Conservation (phyloP, 768 basidiomycete genomes). For the Strobilomyces confusus region DNA sequence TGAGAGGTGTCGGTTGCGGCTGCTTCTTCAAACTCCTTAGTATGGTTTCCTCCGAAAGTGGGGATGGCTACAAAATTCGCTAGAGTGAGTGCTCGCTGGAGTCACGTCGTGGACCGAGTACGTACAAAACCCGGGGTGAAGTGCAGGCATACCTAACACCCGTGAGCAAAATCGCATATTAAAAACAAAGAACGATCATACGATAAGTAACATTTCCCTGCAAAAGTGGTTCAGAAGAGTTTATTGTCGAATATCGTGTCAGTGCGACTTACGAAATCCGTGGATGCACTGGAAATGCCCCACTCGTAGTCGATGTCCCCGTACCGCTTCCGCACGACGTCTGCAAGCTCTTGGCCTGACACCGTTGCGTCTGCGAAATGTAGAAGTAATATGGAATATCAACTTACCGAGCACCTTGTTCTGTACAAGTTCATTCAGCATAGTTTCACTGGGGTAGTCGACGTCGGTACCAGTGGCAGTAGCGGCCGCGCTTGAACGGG, state of each 20-base stretch:
- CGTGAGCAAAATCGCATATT: neutral
- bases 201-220: conserved; percentile 65
- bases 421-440: conserved; percentile 58
- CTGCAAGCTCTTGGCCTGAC: conserved; percentile 63
- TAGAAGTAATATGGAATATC: neutral
- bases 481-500: conserved; percentile 51
- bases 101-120: neutral
- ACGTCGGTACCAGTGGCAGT: conserved; percentile 61
- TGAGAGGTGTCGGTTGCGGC: conserved; percentile 71
- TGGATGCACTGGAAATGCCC: conserved; percentile 69
- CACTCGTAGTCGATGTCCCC: conserved; percentile 61
- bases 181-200: conserved; percentile 23
- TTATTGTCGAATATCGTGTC: neutral
- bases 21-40: conserved; percentile 59
- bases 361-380: neutral
- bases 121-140: conserved; percentile 65
- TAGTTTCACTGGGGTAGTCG: conserved; percentile 34
- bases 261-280: conserved; percentile 65
- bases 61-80: conserved; percentile 57
- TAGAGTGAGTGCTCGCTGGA: neutral
- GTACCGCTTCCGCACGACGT: conserved; percentile 56
- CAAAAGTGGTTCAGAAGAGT: neutral
- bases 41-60: conserved; percentile 79
- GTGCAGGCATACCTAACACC: conserved; percentile 50
- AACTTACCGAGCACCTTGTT: conserved; percentile 57